These are phyloP conservation scores for Echium plantagineum DNA, from an alignment of 257 asterid genomes.

Conservation along the genomic window DNA sequence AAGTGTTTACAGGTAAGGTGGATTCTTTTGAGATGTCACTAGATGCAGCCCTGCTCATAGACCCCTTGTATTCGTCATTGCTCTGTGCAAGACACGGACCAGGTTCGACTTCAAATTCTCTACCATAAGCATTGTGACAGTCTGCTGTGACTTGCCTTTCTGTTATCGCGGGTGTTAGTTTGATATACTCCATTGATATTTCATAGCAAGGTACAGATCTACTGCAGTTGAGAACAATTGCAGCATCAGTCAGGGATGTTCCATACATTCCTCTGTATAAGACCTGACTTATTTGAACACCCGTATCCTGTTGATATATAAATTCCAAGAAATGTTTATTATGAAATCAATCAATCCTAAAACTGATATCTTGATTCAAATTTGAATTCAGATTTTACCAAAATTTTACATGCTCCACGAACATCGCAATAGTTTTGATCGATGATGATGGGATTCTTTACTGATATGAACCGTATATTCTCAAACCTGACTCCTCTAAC, in stretches of 20 bases:
- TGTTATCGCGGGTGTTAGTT: constrained; percentile 11
- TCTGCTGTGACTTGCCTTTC: constrained; percentile 29
- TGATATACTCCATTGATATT: constrained; percentile 30
- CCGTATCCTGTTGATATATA: constrained; percentile 25
- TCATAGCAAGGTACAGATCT: constrained; percentile 31
- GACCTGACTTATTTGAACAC: constrained; percentile 49
- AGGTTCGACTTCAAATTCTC: constrained; percentile 29
- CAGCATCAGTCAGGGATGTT: constrained; percentile 35
- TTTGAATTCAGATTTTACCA: constrained; percentile 17
- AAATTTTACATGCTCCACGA: constrained; percentile 25
- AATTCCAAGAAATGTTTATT: neutral
- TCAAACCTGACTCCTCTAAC: constrained; percentile 31
- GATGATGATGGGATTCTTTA: constrained; percentile 51
- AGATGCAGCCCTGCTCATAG: neutral
- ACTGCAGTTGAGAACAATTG: constrained; percentile 56
- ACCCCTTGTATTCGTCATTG: neutral
- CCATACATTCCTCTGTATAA: constrained; percentile 26
- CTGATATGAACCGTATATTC: constrained; percentile 31
- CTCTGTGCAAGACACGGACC: constrained; percentile 30
- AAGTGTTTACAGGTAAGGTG: neutral
- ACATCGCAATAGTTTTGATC: constrained; percentile 48
- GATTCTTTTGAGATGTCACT: neutral
- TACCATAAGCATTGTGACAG: constrained; percentile 42
- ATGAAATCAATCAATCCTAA: neutral
- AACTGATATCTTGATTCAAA: neutral